Conservation (phyloP, 2,329 filamentous ascomycete genomes). For the Fusarium sp. region DNA sequence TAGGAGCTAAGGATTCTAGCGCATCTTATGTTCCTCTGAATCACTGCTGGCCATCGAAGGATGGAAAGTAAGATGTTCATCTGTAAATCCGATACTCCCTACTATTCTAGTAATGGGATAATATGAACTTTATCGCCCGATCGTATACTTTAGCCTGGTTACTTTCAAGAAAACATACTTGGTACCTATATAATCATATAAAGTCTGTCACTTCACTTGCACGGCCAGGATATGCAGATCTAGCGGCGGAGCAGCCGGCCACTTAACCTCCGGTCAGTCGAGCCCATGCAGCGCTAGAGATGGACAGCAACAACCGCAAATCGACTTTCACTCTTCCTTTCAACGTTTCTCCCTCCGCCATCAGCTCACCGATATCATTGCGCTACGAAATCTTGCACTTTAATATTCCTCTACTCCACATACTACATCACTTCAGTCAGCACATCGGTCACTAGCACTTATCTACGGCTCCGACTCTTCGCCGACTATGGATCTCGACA, state of each 20-base stretch:
- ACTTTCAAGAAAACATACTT: not conserved
- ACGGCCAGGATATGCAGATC: not conserved
- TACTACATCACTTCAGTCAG: not conserved
- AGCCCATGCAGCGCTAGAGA: constrained; percentile 7
- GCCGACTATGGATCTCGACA: constrained; percentile 71
- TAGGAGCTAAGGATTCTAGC: not conserved
- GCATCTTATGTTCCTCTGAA: not conserved
- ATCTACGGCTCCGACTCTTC: constrained; percentile 1
- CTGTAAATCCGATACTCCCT: not conserved
- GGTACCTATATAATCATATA: not conserved
- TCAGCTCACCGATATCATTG: not conserved
- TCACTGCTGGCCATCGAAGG: not conserved
- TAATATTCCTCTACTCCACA: not conserved
- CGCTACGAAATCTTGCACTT: not conserved
- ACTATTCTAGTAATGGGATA: not conserved
- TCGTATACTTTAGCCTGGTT: not conserved
- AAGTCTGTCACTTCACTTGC: not conserved
- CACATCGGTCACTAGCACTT: not conserved
- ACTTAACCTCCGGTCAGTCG: constrained; percentile 24
- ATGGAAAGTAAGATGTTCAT: not conserved
- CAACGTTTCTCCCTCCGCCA: not conserved
- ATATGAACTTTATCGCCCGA: not conserved
- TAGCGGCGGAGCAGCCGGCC: constrained; percentile 32
- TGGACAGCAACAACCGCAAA: constrained; percentile 26
- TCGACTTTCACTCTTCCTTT: constrained; percentile 5